phyloP scores from a whole-genome alignment of 2,329 filamentous ascomycete genomes.

The Didymosphaeria variabile region DNA sequence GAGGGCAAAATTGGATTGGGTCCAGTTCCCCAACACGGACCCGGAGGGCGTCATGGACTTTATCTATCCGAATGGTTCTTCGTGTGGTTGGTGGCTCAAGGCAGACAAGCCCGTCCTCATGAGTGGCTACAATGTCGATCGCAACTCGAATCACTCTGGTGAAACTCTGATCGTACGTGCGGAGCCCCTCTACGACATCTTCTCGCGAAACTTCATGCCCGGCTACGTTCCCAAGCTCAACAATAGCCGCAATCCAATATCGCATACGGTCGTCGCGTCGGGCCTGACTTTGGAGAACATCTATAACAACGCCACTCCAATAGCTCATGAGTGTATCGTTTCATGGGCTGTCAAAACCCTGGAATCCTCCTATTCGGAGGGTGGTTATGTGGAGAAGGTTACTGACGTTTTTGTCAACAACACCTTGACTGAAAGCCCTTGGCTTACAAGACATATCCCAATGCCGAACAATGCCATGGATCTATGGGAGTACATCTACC shows the following conservation, averaged over 20 bases:
- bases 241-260: slow-evolving; percentile 17
- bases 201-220: slow-evolving; percentile 12
- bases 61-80: slow-evolving; percentile 16
- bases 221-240: slow-evolving; percentile 18
- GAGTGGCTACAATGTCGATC: slow-evolving; percentile 18
- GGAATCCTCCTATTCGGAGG: slow-evolving; percentile 16
- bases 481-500: slow-evolving; percentile 8
- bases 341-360: slow-evolving; percentile 24
- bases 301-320: slow-evolving; percentile 19
- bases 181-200: slow-evolving; percentile 19
- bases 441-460: slow-evolving; percentile 6
- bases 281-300: not conserved
- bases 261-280: slow-evolving; percentile 11
- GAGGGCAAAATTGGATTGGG: slow-evolving; percentile 14
- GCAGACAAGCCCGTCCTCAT: slow-evolving; percentile 16
- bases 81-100: slow-evolving; percentile 21
- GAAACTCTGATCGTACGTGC: slow-evolving; percentile 16
- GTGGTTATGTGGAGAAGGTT: slow-evolving; percentile 22
- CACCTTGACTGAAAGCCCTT: slow-evolving; percentile 8
- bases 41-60: not conserved
- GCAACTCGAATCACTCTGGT: not conserved
- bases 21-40: slow-evolving; percentile 1
- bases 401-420: slow-evolving; percentile 12
- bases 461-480: not conserved
- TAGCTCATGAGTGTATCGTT: slow-evolving; percentile 20